phyloP scores from a whole-genome alignment of 805 yeast genomes.

The Scheffersomyces coipomensis region DNA sequence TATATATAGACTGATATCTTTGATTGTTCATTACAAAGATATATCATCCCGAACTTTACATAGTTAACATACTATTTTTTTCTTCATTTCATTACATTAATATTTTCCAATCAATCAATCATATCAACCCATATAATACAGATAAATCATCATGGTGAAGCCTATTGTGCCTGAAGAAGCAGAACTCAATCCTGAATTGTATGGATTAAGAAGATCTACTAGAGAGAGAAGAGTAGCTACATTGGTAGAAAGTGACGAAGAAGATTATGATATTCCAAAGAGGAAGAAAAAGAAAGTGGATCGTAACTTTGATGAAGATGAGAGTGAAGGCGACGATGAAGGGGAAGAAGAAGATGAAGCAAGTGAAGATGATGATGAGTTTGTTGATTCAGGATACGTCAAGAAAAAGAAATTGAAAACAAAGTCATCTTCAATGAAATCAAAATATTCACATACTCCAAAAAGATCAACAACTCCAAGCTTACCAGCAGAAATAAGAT shows the following conservation, averaged over 20 bases:
- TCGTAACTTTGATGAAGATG: constrained; percentile 8
- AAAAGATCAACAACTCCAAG: neutral
- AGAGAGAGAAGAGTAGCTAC: constrained; percentile 49
- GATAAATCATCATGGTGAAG: constrained; percentile 19
- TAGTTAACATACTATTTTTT: too few species aligned
- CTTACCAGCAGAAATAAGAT: constrained; percentile 53
- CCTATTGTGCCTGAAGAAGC: constrained; percentile 50
- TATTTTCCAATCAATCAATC: too few species aligned
- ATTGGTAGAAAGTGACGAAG: constrained; percentile 36
- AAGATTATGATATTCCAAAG: constrained; percentile 27
- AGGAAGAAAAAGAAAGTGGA: constrained; percentile 20
- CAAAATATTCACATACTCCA: neutral
- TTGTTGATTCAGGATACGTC: constrained; percentile 12
- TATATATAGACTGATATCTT: too few species aligned
- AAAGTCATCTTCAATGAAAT: neutral
- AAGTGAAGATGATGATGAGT: constrained; percentile 16
- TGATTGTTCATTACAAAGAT: too few species aligned
- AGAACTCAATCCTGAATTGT: constrained; percentile 72
- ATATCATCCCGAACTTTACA: too few species aligned
- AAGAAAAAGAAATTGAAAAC: constrained; percentile 2
- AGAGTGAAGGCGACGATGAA: constrained; percentile 12
- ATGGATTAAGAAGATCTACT: constrained; percentile 76
- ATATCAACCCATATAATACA: too few species aligned
- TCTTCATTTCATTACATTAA: too few species aligned
- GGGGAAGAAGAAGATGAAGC: constrained; percentile 7